Percentiles rank a stretch among this genome's conserved stretches.
Conservation (phyloP, 257 asterid genomes). For the Solanum tacnaense region DNA sequence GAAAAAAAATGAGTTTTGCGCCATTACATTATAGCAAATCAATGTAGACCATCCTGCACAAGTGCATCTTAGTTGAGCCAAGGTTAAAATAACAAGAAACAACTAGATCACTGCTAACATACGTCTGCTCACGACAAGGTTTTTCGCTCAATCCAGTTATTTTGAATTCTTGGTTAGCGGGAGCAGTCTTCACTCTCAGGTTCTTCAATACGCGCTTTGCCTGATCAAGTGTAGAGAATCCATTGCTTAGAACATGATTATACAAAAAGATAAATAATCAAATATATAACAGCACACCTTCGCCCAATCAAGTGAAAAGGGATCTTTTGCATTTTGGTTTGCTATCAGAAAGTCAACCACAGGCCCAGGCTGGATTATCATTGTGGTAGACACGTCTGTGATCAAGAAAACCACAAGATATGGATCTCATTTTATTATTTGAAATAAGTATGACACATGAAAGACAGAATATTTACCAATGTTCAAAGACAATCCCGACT, state of each 20-base stretch:
- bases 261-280: neutral
- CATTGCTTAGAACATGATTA: neutral
- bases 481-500: conserved; percentile 76
- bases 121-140: conserved; percentile 64
- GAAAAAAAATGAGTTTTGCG: neutral
- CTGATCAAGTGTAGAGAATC: conserved; percentile 20
- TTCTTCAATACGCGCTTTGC: conserved; percentile 76
- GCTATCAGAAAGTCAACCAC: conserved; percentile 61
- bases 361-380: conserved; percentile 83
- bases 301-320: conserved; percentile 66
- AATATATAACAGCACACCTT: conserved; percentile 29
- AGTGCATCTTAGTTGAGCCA: neutral
- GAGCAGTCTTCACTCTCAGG: conserved; percentile 60
- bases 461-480: conserved; percentile 37
- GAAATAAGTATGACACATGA: neutral
- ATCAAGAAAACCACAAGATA: neutral
- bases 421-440: neutral
- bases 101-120: conserved; percentile 1
- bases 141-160: conserved; percentile 78
- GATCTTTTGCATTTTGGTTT: conserved; percentile 73
- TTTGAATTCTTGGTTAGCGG: conserved; percentile 73
- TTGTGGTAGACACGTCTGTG: conserved; percentile 81
- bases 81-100: conserved; percentile 2
- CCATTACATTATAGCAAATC: neutral
- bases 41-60: neutral